A percentile compares a stretch with the other conserved stretches of the same genome.
phyloP scores from a whole-genome alignment of 140 eudicot genomes.

The Ambrosia hybrid region DNA sequence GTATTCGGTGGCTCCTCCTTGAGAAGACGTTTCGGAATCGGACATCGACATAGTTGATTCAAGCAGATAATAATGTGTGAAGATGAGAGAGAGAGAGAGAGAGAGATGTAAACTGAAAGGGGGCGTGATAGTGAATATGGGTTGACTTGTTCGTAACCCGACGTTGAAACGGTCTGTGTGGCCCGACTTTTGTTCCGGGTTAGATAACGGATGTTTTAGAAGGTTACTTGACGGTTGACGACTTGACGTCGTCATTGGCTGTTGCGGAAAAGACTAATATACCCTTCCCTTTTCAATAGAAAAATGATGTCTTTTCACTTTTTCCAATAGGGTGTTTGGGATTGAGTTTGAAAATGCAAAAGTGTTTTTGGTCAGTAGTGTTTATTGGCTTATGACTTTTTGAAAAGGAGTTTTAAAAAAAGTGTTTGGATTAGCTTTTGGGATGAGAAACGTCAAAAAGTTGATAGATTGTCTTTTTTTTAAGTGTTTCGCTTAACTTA shows the following conservation, averaged over 20 bases:
- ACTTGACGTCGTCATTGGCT: conserved; percentile 17
- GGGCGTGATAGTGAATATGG: conserved; percentile 15
- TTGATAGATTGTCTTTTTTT: too few relatives aligned
- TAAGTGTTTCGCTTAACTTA: too few relatives aligned
- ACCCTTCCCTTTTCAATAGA: conserved; percentile 2
- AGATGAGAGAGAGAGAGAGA: background rate
- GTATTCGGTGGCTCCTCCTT: conserved; percentile 59
- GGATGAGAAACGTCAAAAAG: too few relatives aligned
- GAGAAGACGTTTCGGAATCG: conserved; percentile 90
- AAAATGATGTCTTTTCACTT: too few relatives aligned
- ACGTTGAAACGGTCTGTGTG: conserved; percentile 21
- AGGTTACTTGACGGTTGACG: conserved; percentile 5
- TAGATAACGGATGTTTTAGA: conserved; percentile 2
- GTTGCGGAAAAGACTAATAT: conserved; percentile 11
- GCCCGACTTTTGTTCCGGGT: conserved; percentile 29
- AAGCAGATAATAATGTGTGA: conserved; percentile 15
- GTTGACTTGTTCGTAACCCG: conserved; percentile 32
- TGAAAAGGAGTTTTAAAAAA: too few relatives aligned
- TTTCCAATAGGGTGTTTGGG: too few relatives aligned
- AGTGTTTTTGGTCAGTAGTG: too few relatives aligned
- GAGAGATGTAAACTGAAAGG: background rate
- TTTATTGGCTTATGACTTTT: too few relatives aligned
- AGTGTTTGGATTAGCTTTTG: too few relatives aligned
- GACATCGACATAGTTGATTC: conserved; percentile 75
- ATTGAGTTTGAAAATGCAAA: too few relatives aligned